Evolutionary conservation across 139 green algal species (phyloP).

Genomic region (Chlamydomonas urium): DNA sequence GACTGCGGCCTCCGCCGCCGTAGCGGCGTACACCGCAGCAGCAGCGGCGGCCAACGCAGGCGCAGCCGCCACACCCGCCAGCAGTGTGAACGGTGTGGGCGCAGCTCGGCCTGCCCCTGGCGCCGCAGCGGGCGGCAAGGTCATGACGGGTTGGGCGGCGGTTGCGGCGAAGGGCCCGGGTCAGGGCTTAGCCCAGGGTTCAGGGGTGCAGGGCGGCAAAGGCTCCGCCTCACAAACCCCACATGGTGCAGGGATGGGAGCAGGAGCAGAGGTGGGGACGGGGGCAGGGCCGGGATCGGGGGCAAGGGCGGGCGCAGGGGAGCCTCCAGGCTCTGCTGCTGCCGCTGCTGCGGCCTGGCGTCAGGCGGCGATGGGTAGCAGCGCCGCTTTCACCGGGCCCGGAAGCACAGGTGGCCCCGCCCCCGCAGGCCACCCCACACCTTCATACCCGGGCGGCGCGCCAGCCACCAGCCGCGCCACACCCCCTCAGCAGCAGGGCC

Average conservation of each 20-base stretch:
- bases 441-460: not conserved
- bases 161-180: slow-evolving; percentile 9
- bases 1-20: not conserved
- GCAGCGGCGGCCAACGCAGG: too few species aligned
- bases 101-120: too few species aligned
- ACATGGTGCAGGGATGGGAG: too few species aligned
- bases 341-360: slow-evolving; percentile 8
- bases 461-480: not conserved
- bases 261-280: too few species aligned
- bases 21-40: not conserved
- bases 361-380: not conserved
- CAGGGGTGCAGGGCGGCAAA: too few species aligned
- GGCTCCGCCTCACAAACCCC: too few species aligned
- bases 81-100: too few species aligned
- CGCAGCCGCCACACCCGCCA: too few species aligned
- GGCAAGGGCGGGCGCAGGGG: too few species aligned
- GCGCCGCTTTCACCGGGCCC: not conserved
- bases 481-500: not conserved
- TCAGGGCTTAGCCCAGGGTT: too few species aligned
- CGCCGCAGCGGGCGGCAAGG: not conserved
- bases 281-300: too few species aligned
- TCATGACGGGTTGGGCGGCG: slow-evolving; percentile 19
- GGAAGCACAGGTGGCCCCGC: not conserved
- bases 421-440: not conserved
- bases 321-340: not conserved